Base-by-base conservation (phyloP, 2,329 filamentous ascomycete genomes). In the Colletotrichum liaoningense region DNA sequence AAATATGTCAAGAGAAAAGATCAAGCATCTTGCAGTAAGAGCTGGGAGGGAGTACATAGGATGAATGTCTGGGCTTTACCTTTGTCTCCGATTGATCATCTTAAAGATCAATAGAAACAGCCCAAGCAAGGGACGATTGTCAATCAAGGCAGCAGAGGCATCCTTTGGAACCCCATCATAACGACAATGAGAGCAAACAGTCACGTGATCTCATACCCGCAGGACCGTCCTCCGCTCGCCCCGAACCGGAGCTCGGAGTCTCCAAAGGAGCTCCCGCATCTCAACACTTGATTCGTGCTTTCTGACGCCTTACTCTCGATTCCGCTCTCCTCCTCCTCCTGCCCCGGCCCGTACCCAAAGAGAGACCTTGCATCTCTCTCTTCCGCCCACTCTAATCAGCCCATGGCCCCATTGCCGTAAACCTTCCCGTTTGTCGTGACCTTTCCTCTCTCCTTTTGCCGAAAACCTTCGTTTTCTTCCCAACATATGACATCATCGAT, bases 261-360 rank as follows among this genome's bases (percentile, higher is more conserved):
- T 42, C 55, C 12, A 65, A 5, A 63, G 52, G 58, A 58, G 26
- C 49, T 59, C 35, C 58, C 46, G 26, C 54, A 58, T 60, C 66
- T 33, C 19, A n/a, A 24, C 9, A 63, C 19, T 49, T 60, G 59
- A 70, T 73, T 69, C 70, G 70, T 65, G 70, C 66, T 26, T 64
- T 49, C 57, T 46, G 42, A 49, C 42, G 42, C 42, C 42, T 49
- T 49, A n/a, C 38, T 7, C 16, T 49, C 42, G 11, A 35, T 35
- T 35, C 33, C 33, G 33, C 33, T 5, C 33, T 35, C 33, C 33
- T 35, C 7, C 42, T 46, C 42, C 26, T 28, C 26, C 26, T 28
- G n/a, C 69, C 63, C 33, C 42, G 16, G 49, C 16, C 12, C 16
- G 12, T 38, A 54, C 33, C 42, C 42, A 49, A 33, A 55, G 30